Evolutionary conservation across 1,284 basidiomycete species (phyloP), one percentile per base, ranked within the genome.

Genomic region (Rhodotorula sp.): DNA sequence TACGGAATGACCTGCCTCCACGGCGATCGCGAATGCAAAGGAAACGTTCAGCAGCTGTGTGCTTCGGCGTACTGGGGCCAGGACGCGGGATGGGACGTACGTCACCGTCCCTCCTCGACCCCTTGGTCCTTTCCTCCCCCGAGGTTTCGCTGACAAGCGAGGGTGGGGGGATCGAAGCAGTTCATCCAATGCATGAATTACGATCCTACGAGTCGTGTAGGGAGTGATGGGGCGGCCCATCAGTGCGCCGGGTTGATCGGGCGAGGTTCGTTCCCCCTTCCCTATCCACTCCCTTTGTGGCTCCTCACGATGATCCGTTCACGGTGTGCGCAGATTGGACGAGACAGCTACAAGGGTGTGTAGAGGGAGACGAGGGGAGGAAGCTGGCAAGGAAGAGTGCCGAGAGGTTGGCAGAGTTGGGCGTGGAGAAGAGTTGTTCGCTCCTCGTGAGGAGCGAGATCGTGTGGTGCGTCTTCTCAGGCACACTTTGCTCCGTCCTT

Each of bases 21-120:
- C 49, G 77, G 77, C 20, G 59, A 64, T 7, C n/a, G n/a, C 36
- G 77, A 78, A 36, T 77, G 76, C 34, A 17, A 36, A 2, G 77
- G 73, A n/a, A 77, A 77, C 59, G 63, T 77, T 3, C 77, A 78
- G 51, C 76, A 78, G 53, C 65, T 78, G 13, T 78, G 77, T 32
- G 76, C 67, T 9, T 67, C 64, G 29, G 19, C 32, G 39, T 49
- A 66, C 69, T 75, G 56, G 66, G 36, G 27, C 70, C 11, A 8
- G 53, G 9, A 44, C 11, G 11, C 13, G 5, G 39, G 13, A 15
- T 44, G 39, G 39, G 39, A 44, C 13, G 39, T 44, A 17, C 39
- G 39, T 44, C 39, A n/a, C n/a, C 39, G 3, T 44, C 11, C 39
- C 39, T 13, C 39, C 39, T 44, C 39, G 39, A 3, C 19, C 39